These are phyloP conservation scores for Domatiomyces catenatus DNA, from an alignment of 2,329 filamentous ascomycete genomes.

Conservation along the genomic window DNA sequence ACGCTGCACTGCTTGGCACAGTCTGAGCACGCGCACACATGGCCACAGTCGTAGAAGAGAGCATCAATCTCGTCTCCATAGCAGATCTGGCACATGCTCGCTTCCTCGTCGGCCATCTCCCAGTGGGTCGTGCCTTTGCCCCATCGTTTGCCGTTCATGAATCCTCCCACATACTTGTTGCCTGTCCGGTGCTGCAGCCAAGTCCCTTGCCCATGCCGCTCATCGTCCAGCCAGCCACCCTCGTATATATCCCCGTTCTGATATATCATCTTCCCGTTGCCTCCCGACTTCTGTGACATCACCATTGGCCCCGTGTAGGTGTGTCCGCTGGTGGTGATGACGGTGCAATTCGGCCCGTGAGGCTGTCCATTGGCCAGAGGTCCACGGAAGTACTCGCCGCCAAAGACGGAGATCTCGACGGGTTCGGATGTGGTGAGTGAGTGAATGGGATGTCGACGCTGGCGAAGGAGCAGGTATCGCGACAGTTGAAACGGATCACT, in stretches of 20 bases:
- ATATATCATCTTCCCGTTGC: slow-evolving; percentile 41
- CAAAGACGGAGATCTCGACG: slow-evolving; percentile 37
- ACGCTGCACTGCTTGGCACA: slow-evolving; percentile 44
- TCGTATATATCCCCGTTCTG: slow-evolving; percentile 36
- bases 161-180: slow-evolving; percentile 47
- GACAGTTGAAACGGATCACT: slow-evolving; percentile 8
- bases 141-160: slow-evolving; percentile 44
- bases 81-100: slow-evolving; percentile 46
- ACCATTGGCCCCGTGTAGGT: slow-evolving; percentile 42
- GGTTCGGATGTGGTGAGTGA: slow-evolving; percentile 16
- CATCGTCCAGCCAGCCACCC: slow-evolving; percentile 31
- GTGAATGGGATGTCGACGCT: slow-evolving; percentile 11
- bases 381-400: slow-evolving; percentile 40
- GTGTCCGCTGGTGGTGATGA: slow-evolving; percentile 39
- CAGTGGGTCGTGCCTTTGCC: slow-evolving; percentile 48
- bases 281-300: slow-evolving; percentile 38
- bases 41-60: slow-evolving; percentile 48
- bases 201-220: slow-evolving; percentile 41
- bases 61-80: slow-evolving; percentile 45
- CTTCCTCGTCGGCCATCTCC: slow-evolving; percentile 46
- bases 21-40: slow-evolving; percentile 45
- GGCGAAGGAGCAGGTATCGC: slow-evolving; percentile 10
- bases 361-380: slow-evolving; percentile 33
- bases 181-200: slow-evolving; percentile 41
- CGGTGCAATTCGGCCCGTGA: slow-evolving; percentile 38